Evolutionary conservation across 805 yeast genomes (phyloP), one percentile per base, ranked within the genome.

Genomic region (Metschnikowia picachoensis): DNA sequence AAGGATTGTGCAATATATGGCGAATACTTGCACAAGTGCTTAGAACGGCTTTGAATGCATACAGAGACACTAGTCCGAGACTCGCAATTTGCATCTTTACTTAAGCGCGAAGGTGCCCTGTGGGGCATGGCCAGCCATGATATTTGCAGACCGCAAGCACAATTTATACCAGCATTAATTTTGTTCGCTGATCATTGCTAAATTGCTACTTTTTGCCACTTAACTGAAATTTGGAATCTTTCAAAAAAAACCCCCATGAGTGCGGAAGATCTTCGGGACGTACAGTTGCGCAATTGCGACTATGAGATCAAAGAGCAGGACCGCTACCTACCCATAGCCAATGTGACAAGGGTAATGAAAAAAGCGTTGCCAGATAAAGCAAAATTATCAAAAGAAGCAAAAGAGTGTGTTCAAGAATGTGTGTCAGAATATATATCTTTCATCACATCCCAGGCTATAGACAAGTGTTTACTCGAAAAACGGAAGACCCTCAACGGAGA

Each of bases 301-400:
- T 68, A 66, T 51, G 75, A 70, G 46, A 71, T 72, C 50, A 71
- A 68, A 46, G 76, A 72, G 50, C 76, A 70, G 50, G 75, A 71
- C 55, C 59, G 76, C 38, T 71, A 56, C 46, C 59, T 72, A 30
- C 76, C 76, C 7, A 68, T 72, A 30, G 76, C 76, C 30, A 72
- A 72, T 49, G 78, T 80, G 49, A 84, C 85, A n/a, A 69, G 92
- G 43, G 78, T 86, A 42, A 86, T 85, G 92, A 86, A 86, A 58
- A 73, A 67, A 46, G 84, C 92, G 2, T 67, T 85, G 29, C 92
- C 94, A 3, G 67, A 74, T 11, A 80, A 83, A 32, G 92, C 91
- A 10, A 85, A 85, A 57, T 81, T 85, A 1, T 82, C 89, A 17
- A 85, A 85, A 57, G 94, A 85, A 57, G 86, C 91, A 36, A 84